Conservation (phyloP, 345 rosid genomes). For the Ceriops tagal region DNA sequence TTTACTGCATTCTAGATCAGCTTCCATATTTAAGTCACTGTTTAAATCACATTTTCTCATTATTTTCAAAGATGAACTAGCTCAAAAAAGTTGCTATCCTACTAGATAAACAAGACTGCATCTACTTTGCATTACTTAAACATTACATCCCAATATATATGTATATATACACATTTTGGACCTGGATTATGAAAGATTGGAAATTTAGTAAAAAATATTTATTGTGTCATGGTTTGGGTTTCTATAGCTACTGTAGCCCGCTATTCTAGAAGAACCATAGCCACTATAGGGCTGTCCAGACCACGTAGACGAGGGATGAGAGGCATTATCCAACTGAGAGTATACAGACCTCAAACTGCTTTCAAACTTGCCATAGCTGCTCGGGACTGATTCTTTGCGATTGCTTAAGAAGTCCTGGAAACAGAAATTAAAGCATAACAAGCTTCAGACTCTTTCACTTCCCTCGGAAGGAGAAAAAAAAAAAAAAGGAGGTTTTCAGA, state of each 20-base stretch:
- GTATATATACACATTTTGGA: not conserved
- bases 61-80: too few relatives aligned
- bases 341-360: constrained; percentile 30
- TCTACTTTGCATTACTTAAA: not conserved
- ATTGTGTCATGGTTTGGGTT: not conserved
- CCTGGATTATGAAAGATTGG: not conserved
- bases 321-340: constrained; percentile 29
- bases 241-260: constrained; percentile 8
- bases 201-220: not conserved
- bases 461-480: too few relatives aligned
- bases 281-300: constrained; percentile 33
- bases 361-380: constrained; percentile 37
- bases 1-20: too few relatives aligned
- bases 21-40: too few relatives aligned
- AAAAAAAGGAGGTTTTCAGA: too few relatives aligned
- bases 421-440: not conserved
- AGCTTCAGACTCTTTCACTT: too few relatives aligned
- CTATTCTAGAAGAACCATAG: constrained; percentile 15
- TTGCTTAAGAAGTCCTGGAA: constrained; percentile 44
- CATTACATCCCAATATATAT: not conserved
- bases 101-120: not conserved
- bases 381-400: constrained; percentile 36
- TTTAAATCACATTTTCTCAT: too few relatives aligned
- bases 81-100: too few relatives aligned
- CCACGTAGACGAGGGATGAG: constrained; percentile 25